These are phyloP conservation scores for Penicillium turbatum DNA, from an alignment of 495 filamentous ascomycete genomes.

Conservation along the genomic window DNA sequence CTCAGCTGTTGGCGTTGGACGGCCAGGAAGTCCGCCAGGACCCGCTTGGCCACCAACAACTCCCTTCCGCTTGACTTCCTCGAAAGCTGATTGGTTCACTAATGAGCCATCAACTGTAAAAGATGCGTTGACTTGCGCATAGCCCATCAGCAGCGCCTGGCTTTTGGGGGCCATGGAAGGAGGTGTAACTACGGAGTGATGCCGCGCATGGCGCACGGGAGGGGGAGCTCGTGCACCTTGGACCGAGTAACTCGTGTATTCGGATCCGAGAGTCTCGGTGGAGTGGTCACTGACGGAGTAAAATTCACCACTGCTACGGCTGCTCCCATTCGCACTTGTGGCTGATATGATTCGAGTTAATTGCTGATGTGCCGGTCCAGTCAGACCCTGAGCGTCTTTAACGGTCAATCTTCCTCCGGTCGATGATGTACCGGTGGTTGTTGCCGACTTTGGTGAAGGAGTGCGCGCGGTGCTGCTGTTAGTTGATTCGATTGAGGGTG, in stretches of 20 bases:
- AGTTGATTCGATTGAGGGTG: slow-evolving; percentile 34
- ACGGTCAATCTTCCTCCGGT: slow-evolving; percentile 10
- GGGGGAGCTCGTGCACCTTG: slow-evolving; percentile 41
- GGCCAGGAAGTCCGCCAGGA: slow-evolving; percentile 60
- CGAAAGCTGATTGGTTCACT: slow-evolving; percentile 83
- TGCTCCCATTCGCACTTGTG: slow-evolving; percentile 59
- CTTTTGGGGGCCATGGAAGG: slow-evolving; percentile 44
- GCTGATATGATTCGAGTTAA: slow-evolving; percentile 71
- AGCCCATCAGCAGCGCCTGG: slow-evolving; percentile 95
- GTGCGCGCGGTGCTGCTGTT: slow-evolving; percentile 34
- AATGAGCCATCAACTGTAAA: slow-evolving; percentile 91
- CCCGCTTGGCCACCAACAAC: slow-evolving; percentile 79
- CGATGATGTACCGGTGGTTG: slow-evolving; percentile 12
- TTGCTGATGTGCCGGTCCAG: slow-evolving; percentile 49
- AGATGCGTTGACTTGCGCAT: slow-evolving; percentile 87
- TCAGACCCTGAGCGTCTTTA: slow-evolving; percentile 18
- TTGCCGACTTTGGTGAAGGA: slow-evolving; percentile 27
- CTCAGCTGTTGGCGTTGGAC: slow-evolving; percentile 41
- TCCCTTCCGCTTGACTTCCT: slow-evolving; percentile 92
- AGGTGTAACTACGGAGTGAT: slow-evolving; percentile 51
- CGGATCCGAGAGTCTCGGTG: slow-evolving; percentile 85
- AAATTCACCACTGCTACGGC: slow-evolving; percentile 88
- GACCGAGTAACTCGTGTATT: slow-evolving; percentile 69
- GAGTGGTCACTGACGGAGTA: slow-evolving; percentile 93
- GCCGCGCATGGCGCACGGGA: slow-evolving; percentile 52